phyloP scores from a whole-genome alignment of 768 basidiomycete genomes.

The Termitomyces sp. region DNA sequence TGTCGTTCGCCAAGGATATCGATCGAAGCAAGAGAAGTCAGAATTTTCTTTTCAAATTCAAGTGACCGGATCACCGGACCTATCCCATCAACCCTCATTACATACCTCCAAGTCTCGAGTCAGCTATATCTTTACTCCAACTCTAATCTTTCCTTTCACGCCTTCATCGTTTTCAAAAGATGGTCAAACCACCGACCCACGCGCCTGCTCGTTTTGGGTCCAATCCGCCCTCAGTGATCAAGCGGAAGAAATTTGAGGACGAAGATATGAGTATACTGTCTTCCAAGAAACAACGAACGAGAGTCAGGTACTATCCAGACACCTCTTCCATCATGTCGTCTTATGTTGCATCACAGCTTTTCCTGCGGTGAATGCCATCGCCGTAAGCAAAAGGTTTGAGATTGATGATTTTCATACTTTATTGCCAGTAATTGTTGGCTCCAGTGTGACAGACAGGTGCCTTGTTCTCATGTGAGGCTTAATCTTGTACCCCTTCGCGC shows the following conservation, averaged over 20 bases:
- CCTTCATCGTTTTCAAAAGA: slow-evolving; percentile 9
- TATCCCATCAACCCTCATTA: slow-evolving; percentile 12
- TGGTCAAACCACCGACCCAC: slow-evolving; percentile 37
- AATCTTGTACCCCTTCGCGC: slow-evolving; percentile 9
- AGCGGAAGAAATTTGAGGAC: slow-evolving; percentile 65
- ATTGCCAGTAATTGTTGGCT: slow-evolving; percentile 14
- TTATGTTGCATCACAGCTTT: slow-evolving; percentile 45
- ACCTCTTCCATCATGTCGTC: slow-evolving; percentile 1
- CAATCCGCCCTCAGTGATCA: slow-evolving; percentile 32
- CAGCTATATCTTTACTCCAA: slow-evolving; percentile 6
- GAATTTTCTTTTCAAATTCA: neutral
- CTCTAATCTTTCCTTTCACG: neutral
- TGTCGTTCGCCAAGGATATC: neutral
- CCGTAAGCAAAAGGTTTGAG: slow-evolving; percentile 76
- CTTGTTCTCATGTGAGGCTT: slow-evolving; percentile 73
- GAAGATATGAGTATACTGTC: slow-evolving; percentile 42
- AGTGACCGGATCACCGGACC: slow-evolving; percentile 20
- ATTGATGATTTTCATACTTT: slow-evolving; percentile 4
- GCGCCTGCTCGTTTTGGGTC: slow-evolving; percentile 12
- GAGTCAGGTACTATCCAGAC: slow-evolving; percentile 60
- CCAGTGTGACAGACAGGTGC: slow-evolving; percentile 83
- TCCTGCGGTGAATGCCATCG: slow-evolving; percentile 88
- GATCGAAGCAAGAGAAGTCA: neutral
- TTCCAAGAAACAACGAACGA: slow-evolving; percentile 67
- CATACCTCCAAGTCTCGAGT: slow-evolving; percentile 8